phyloP scores from a whole-genome alignment of 1,284 basidiomycete genomes.

The Trichosporon ovoides region DNA sequence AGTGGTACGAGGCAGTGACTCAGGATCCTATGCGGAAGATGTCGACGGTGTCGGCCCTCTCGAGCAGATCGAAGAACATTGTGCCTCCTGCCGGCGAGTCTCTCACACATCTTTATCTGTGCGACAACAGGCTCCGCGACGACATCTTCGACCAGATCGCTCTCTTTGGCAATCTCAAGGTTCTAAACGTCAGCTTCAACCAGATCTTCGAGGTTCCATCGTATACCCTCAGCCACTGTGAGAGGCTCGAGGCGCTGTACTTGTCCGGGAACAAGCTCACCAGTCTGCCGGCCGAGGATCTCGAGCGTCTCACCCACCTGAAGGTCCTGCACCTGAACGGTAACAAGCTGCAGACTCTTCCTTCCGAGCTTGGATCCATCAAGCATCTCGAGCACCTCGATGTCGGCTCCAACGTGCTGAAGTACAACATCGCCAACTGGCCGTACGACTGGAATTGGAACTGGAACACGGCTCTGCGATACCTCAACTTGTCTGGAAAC shows the following conservation, averaged over 20 bases:
- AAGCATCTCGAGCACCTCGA: constrained; percentile 77
- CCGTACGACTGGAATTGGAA: constrained; percentile 99
- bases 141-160: constrained; percentile 71
- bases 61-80: constrained; percentile 54
- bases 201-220: constrained; percentile 77
- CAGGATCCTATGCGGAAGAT: constrained; percentile 20
- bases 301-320: constrained; percentile 64
- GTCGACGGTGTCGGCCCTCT: constrained; percentile 49
- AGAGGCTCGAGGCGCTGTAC: constrained; percentile 75
- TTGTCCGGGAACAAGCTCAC: constrained; percentile 90
- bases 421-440: constrained; percentile 98
- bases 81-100: constrained; percentile 21
- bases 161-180: constrained; percentile 67
- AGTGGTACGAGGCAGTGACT: constrained; percentile 26
- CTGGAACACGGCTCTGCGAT: constrained; percentile 87
- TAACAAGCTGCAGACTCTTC: constrained; percentile 87
- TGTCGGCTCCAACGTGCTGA: constrained; percentile 88
- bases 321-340: constrained; percentile 83
- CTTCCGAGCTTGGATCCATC: constrained; percentile 81
- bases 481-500: constrained; percentile 83
- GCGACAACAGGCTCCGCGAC: constrained; percentile 83
- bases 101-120: constrained; percentile 63
- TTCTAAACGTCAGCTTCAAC: constrained; percentile 94
- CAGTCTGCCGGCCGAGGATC: constrained; percentile 80
- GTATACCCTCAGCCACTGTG: constrained; percentile 66